Conservation (phyloP, 768 basidiomycete species). For the Mycena vulgaris region DNA sequence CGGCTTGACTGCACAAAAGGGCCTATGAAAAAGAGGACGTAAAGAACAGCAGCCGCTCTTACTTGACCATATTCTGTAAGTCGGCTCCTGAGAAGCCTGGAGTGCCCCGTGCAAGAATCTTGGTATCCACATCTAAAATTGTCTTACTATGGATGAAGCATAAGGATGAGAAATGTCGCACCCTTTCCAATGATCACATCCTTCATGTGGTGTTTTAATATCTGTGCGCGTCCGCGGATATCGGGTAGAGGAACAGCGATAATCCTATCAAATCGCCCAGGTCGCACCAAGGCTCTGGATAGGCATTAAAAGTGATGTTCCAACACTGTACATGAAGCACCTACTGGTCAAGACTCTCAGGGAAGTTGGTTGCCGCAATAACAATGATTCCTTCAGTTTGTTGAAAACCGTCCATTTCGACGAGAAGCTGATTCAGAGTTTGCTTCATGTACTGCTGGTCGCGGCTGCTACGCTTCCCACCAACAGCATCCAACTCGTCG, state of each 20-base stretch:
- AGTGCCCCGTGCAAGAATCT: conserved; percentile 92
- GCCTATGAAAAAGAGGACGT: conserved; percentile 26
- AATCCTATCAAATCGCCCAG: conserved; percentile 95
- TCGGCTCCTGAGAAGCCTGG: conserved; percentile 98
- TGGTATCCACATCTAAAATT: conserved; percentile 82
- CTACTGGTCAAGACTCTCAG: conserved; percentile 91
- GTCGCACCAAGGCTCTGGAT: conserved; percentile 90
- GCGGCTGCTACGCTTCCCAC: conserved; percentile 86
- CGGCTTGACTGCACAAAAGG: conserved; percentile 76
- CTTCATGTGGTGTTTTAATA: conserved; percentile 92
- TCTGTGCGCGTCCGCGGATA: conserved; percentile 93
- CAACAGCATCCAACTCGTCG: conserved; percentile 95
- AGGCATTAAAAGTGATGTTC: conserved; percentile 17
- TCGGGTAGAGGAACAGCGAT: conserved; percentile 97
- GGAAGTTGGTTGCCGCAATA: conserved; percentile 98
- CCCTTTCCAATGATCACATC: conserved; percentile 77
- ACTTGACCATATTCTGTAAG: conserved; percentile 98
- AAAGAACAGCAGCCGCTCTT: conserved; percentile 46
- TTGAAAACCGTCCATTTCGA: conserved; percentile 98
- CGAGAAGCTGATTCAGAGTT: conserved; percentile 95
- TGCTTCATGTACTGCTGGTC: conserved; percentile 94
- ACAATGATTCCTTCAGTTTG: conserved; percentile 96
- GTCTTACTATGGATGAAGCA: conserved; percentile 28
- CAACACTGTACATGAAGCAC: conserved; percentile 45
- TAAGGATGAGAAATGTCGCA: conserved; percentile 45